These are phyloP conservation scores for Micractinium sp. DNA, from an alignment of 139 green algal species.

Conservation along the genomic window DNA sequence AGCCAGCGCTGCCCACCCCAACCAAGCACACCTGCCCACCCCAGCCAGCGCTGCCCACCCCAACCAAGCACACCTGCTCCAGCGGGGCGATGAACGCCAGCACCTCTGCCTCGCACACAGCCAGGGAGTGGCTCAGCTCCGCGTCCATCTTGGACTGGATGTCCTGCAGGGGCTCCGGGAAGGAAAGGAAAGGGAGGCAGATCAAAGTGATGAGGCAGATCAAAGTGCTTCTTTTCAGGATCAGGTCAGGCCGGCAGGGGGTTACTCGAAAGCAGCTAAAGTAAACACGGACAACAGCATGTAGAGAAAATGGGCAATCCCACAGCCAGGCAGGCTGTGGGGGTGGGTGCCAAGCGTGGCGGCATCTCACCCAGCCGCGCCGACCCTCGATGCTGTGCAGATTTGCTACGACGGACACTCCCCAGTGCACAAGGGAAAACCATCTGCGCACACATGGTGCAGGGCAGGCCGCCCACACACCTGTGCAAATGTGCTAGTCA, in stretches of 20 bases:
- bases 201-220: background rate
- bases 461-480: background rate
- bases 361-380: too few relatives aligned
- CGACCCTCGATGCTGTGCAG: too few relatives aligned
- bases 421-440: too few relatives aligned
- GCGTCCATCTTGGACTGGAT: slow-evolving; percentile 50
- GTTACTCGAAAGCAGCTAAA: too few relatives aligned
- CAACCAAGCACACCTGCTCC: slow-evolving; percentile 27
- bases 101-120: slow-evolving; percentile 41
- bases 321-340: too few relatives aligned
- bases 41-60: background rate
- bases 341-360: too few relatives aligned
- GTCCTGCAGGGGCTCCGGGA: slow-evolving; percentile 33
- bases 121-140: slow-evolving; percentile 43
- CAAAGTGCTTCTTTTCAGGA: too few relatives aligned
- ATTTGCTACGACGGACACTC: too few relatives aligned
- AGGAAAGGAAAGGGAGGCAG: background rate
- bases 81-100: slow-evolving; percentile 49
- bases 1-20: too few relatives aligned
- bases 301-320: background rate
- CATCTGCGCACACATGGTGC: too few relatives aligned
- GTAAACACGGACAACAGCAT: background rate
- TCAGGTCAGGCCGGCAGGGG: too few relatives aligned
- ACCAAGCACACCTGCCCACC: background rate
- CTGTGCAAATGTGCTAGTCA: slow-evolving; percentile 63